Evolutionary conservation across 176 grass and related monocot genomes (phyloP).

Genomic region (Zizania latifolia): DNA sequence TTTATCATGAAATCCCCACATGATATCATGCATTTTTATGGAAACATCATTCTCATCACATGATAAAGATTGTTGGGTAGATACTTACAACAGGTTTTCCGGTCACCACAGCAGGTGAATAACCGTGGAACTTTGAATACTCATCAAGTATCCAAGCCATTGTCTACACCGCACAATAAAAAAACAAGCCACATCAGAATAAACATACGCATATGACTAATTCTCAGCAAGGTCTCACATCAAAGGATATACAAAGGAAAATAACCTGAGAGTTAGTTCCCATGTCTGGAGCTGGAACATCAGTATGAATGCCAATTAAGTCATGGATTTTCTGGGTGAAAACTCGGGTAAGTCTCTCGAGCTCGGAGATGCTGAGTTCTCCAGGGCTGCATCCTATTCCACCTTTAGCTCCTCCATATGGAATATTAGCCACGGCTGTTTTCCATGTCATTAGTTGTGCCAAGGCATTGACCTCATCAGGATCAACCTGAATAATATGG

Average conservation of each 20-base stretch:
- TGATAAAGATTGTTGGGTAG: neutral
- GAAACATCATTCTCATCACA: slow-evolving; percentile 3
- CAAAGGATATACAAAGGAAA: neutral
- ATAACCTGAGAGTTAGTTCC: slow-evolving; percentile 81
- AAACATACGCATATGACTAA: neutral
- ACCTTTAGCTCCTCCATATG: slow-evolving; percentile 91
- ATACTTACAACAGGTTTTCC: slow-evolving; percentile 92
- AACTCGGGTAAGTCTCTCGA: slow-evolving; percentile 79
- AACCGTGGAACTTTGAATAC: slow-evolving; percentile 91
- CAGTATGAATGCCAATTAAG: slow-evolving; percentile 85
- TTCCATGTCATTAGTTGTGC: slow-evolving; percentile 98
- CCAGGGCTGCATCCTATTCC: slow-evolving; percentile 87
- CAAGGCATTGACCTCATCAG: slow-evolving; percentile 92
- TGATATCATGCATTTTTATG: neutral
- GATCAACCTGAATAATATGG: slow-evolving; percentile 57
- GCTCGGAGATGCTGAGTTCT: slow-evolving; percentile 71
- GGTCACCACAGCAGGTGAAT: slow-evolving; percentile 91
- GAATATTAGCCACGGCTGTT: slow-evolving; percentile 86
- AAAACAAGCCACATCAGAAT: neutral
- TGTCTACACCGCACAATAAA: slow-evolving; percentile 41
- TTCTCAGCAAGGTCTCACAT: neutral
- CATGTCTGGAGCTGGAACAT: slow-evolving; percentile 95
- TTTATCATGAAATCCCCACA: neutral
- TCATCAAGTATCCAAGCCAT: slow-evolving; percentile 98
- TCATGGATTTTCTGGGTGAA: slow-evolving; percentile 98